Percentiles rank a stretch among this genome's conserved stretches.
Evolutionary conservation across 2,329 filamentous ascomycete genomes (phyloP).

Genomic region (Monosporascus sp.): DNA sequence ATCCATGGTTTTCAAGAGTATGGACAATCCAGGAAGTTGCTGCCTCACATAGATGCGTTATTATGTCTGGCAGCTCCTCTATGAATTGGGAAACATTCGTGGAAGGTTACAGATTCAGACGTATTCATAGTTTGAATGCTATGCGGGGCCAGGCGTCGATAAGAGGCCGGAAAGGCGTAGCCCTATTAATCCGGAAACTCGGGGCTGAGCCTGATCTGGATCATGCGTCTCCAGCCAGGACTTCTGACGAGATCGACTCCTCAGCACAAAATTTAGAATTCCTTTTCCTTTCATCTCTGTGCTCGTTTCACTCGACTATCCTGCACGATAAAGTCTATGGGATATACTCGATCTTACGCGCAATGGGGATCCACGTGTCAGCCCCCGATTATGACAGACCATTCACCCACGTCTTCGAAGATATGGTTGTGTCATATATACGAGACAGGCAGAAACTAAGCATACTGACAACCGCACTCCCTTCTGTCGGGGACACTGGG

Average conservation of each 20-base stretch:
- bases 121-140: no score
- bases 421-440: constrained; percentile 3
- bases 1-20: constrained; percentile 9
- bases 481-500: not conserved
- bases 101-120: no score
- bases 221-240: not conserved
- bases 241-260: not conserved
- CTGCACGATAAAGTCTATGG: constrained; percentile 7
- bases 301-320: not conserved
- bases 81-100: constrained; percentile 3
- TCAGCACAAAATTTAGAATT: not conserved
- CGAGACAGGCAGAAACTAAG: constrained; percentile 1
- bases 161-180: not conserved
- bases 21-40: constrained; percentile 13
- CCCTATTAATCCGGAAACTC: not conserved
- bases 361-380: not conserved
- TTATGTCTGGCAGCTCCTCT: constrained; percentile 4
- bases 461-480: constrained; percentile 1
- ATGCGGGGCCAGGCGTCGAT: not conserved
- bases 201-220: not conserved
- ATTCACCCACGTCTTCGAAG: constrained; percentile 2
- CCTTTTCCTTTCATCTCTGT: not conserved
- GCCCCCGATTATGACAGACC: constrained; percentile 6
- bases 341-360: constrained; percentile 1
- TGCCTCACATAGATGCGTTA: constrained; percentile 1